Evolutionary conservation across 306 rosid species (phyloP).

Genomic region (Vigna mungo): DNA sequence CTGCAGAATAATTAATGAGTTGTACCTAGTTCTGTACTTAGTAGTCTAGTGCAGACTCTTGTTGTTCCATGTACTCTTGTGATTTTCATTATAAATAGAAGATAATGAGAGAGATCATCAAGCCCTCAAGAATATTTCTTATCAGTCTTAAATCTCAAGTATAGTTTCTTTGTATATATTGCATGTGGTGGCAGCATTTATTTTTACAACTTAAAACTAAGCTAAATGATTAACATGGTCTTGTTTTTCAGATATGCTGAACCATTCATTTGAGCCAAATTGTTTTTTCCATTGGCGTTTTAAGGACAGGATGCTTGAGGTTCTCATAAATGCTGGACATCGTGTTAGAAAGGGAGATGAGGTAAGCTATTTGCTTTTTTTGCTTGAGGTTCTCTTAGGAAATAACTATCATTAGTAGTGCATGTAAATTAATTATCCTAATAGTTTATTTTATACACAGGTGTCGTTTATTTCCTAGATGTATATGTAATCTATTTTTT

Average conservation of each 20-base stretch:
- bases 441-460: not conserved
- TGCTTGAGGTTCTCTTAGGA: not conserved
- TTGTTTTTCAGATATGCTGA: conserved; percentile 82
- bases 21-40: no score
- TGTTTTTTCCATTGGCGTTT: conserved; percentile 98
- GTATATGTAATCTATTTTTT: not conserved
- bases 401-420: not conserved
- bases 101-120: no score
- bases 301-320: conserved; percentile 97
- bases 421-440: not conserved
- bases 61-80: no score
- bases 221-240: conserved; percentile 39
- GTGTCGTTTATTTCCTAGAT: not conserved
- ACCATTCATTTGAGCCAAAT: conserved; percentile 94
- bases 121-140: no score
- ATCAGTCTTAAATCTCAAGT: no score
- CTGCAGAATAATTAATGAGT: no score
- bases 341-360: conserved; percentile 83
- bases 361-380: conserved; percentile 59
- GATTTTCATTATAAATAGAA: no score
- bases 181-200: not conserved
- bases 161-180: conserved; percentile 4
- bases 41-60: no score
- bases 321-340: conserved; percentile 96
- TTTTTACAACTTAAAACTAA: conserved; percentile 6